phyloP scores from a whole-genome alignment of 2,329 filamentous ascomycete genomes.

The Alternaria triticimaculans region DNA sequence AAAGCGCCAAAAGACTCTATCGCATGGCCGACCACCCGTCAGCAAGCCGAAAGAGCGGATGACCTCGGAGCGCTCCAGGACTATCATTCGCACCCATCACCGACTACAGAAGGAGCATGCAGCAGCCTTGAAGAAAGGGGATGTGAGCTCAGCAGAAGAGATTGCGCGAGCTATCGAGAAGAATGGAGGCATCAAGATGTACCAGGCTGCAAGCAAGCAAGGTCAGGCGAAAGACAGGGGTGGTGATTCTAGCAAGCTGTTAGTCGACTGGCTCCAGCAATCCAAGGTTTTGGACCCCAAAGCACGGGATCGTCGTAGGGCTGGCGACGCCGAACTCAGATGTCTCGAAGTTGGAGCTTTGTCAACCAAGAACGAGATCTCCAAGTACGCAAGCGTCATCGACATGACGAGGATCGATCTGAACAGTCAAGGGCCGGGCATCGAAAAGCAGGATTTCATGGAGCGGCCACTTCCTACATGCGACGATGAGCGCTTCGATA shows the following conservation, averaged over 20 bases:
- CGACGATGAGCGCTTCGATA: slow-evolving; percentile 74
- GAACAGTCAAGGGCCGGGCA: slow-evolving; percentile 81
- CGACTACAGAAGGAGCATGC: slow-evolving; percentile 64
- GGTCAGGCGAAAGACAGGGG: slow-evolving; percentile 67
- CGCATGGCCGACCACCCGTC: slow-evolving; percentile 43
- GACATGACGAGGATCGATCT: slow-evolving; percentile 85
- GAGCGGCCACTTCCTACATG: slow-evolving; percentile 73
- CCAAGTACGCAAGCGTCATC: slow-evolving; percentile 69
- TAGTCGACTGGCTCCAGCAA: slow-evolving; percentile 64
- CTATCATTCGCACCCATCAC: slow-evolving; percentile 66
- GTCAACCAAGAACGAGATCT: slow-evolving; percentile 84
- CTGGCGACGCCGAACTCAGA: slow-evolving; percentile 50
- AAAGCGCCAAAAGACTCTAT: slow-evolving; percentile 43
- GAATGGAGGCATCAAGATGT: slow-evolving; percentile 65
- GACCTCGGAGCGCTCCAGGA: slow-evolving; percentile 64
- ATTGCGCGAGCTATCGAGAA: slow-evolving; percentile 60
- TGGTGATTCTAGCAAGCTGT: slow-evolving; percentile 67
- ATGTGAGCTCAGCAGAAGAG: slow-evolving; percentile 48
- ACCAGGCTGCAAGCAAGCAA: slow-evolving; percentile 68
- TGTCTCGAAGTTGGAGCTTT: slow-evolving; percentile 91
- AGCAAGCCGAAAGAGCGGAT: slow-evolving; percentile 47
- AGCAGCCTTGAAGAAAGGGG: slow-evolving; percentile 55
- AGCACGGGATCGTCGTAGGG: slow-evolving; percentile 4
- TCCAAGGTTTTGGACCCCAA: slow-evolving; percentile 27
- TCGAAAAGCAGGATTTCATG: slow-evolving; percentile 94